A percentile compares a stretch with the other conserved stretches of the same genome.
These are phyloP conservation scores for Pyrus bretschneideri DNA, from an alignment of 306 rosid species.

Conservation along the genomic window DNA sequence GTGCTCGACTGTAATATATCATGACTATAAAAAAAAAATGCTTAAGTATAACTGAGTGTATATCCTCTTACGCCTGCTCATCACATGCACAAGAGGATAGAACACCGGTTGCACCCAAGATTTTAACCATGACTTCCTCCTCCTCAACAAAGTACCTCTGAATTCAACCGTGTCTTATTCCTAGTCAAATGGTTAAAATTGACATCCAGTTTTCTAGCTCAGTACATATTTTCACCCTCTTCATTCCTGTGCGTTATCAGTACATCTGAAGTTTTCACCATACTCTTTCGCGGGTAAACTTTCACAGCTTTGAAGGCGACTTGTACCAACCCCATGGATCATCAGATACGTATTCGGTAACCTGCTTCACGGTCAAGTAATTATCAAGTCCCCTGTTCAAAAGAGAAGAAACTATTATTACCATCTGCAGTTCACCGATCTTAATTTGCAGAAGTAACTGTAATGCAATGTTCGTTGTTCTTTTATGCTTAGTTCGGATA, in stretches of 20 bases:
- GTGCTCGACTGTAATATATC: background rate
- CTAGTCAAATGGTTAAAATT: background rate
- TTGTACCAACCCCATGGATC: constrained; percentile 96
- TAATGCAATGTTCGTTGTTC: background rate
- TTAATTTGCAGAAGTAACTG: background rate
- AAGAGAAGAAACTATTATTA: background rate
- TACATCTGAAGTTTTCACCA: constrained; percentile 3
- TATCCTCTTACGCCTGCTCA: background rate
- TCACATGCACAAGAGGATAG: background rate
- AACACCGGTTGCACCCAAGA: background rate
- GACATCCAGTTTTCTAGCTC: background rate
- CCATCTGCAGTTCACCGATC: constrained; percentile 8
- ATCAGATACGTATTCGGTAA: constrained; percentile 64
- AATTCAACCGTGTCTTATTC: background rate
- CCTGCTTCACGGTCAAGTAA: constrained; percentile 93
- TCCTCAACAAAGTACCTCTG: no score
- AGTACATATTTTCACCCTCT: background rate
- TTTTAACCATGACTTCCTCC: background rate
- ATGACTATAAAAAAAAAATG: background rate
- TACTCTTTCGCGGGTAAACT: background rate
- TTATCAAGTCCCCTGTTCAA: constrained; percentile 83
- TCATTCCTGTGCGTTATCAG: constrained; percentile 4
- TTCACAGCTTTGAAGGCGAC: constrained; percentile 78
- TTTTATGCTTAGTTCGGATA: background rate
- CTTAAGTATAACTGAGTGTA: background rate